Conservation (phyloP, 2,329 filamentous ascomycete species). For the Phialophora chinensis region DNA sequence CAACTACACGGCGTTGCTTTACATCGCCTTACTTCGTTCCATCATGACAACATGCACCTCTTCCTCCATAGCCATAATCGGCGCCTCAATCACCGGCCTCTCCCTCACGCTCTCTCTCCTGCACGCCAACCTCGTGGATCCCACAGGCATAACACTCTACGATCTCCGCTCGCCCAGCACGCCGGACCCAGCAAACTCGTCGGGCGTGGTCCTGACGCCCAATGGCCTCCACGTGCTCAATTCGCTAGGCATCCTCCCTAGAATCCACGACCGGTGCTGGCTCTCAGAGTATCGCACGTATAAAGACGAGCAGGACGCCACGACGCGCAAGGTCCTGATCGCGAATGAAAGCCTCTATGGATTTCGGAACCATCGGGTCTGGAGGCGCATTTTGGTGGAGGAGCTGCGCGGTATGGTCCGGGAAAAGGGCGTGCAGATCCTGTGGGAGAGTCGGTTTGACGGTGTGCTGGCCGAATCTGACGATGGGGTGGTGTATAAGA, state of each 20-base stretch:
- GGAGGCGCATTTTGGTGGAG: constrained; percentile 58
- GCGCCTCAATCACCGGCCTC: constrained; percentile 25
- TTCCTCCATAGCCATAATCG: constrained; percentile 32
- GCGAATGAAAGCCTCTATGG: constrained; percentile 56
- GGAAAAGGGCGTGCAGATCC: constrained; percentile 50
- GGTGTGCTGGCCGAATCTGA: constrained; percentile 54
- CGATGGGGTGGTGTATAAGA: constrained; percentile 55
- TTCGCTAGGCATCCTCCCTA: constrained; percentile 20
- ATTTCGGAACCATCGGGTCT: constrained; percentile 61
- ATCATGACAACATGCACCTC: neutral
- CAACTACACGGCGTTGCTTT: too few relatives aligned
- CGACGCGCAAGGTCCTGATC: constrained; percentile 41
- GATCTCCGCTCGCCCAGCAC: constrained; percentile 42
- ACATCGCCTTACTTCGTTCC: too few relatives aligned
- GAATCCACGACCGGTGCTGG: constrained; percentile 28
- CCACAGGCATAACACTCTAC: constrained; percentile 42
- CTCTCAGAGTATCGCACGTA: constrained; percentile 46
- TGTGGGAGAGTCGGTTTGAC: constrained; percentile 58
- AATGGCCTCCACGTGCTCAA: constrained; percentile 32
- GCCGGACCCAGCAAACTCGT: constrained; percentile 42
- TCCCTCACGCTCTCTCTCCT: constrained; percentile 23
- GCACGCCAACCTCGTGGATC: constrained; percentile 16
- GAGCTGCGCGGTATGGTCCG: constrained; percentile 53
- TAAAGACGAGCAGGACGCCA: constrained; percentile 42
- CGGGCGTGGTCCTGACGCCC: constrained; percentile 35